A percentile compares a stretch with the other conserved stretches of the same genome.
phyloP scores from a whole-genome alignment of 176 grass and related monocot species.

The Panicum miliaceum region DNA sequence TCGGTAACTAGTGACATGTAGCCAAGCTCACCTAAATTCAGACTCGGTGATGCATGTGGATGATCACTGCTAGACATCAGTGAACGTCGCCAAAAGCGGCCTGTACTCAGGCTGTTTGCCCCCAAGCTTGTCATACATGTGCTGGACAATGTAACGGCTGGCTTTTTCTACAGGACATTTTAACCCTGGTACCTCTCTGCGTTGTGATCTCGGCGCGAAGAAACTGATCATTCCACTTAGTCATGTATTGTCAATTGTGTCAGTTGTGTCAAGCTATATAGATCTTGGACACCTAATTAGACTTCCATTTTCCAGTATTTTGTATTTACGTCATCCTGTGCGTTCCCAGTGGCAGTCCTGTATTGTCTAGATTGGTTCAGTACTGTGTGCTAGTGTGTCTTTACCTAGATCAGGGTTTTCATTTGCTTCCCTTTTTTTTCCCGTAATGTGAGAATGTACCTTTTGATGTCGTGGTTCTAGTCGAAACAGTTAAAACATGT shows the following conservation, averaged over 20 bases:
- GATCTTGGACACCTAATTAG: not conserved
- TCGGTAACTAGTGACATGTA: constrained; percentile 11
- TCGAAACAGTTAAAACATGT: not conserved
- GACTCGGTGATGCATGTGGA: not conserved
- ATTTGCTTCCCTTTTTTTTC: not conserved
- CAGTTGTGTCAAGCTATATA: constrained; percentile 5
- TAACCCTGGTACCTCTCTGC: constrained; percentile 41
- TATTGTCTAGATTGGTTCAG: constrained; percentile 31
- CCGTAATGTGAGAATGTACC: not conserved
- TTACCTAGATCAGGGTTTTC: not conserved
- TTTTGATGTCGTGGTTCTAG: not conserved
- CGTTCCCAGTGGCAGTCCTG: constrained; percentile 1
- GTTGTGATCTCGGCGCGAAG: constrained; percentile 9
- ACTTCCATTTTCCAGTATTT: not conserved
- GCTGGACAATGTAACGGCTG: constrained; percentile 6
- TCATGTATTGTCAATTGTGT: not conserved
- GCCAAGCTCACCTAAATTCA: constrained; percentile 19
- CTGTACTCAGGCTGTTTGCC: constrained; percentile 6
- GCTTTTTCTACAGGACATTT: constrained; percentile 53
- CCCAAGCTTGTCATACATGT: not conserved
- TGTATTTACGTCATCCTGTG: constrained; percentile 11
- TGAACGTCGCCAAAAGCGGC: not conserved
- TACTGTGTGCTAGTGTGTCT: not conserved
- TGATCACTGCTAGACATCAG: not conserved
- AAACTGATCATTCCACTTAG: not conserved